phyloP scores from a whole-genome alignment of 345 rosid genomes.

The Hibiscus tridactylites region DNA sequence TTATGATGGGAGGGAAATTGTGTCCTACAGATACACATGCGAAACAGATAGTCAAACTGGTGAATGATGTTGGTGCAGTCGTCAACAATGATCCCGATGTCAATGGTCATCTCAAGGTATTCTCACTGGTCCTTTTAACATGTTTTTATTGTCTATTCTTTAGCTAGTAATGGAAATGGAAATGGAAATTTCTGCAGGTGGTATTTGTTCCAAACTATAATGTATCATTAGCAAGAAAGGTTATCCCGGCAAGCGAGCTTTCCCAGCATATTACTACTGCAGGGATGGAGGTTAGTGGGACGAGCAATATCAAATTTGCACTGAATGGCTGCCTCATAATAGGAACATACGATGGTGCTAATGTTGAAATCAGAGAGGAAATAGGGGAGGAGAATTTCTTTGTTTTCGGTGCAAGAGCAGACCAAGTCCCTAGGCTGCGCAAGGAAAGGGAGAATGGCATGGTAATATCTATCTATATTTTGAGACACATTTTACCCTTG shows the following conservation, averaged over 20 bases:
- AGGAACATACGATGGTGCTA: slow-evolving; percentile 93
- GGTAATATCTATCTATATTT: too few relatives aligned
- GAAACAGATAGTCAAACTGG: slow-evolving; percentile 88
- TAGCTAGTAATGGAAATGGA: too few relatives aligned
- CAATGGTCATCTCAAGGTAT: slow-evolving; percentile 67
- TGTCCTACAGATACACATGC: slow-evolving; percentile 96
- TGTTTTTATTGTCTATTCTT: too few relatives aligned
- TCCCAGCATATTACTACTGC: slow-evolving; percentile 98
- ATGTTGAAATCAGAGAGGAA: slow-evolving; percentile 94
- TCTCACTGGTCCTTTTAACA: too few relatives aligned
- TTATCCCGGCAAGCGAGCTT: slow-evolving; percentile 91
- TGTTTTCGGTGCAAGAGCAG: slow-evolving; percentile 87
- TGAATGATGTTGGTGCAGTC: slow-evolving; percentile 83
- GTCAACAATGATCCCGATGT: slow-evolving; percentile 90
- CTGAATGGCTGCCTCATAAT: slow-evolving; percentile 93
- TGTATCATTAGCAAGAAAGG: slow-evolving; percentile 72
- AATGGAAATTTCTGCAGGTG: slow-evolving; percentile 37
- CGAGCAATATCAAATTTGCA: slow-evolving; percentile 97
- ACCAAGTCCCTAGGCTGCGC: slow-evolving; percentile 71
- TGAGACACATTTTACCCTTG: neutral
- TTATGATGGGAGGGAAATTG: slow-evolving; percentile 97
- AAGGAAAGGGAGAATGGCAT: slow-evolving; percentile 71
- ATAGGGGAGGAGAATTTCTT: slow-evolving; percentile 83
- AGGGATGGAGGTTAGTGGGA: slow-evolving; percentile 99
- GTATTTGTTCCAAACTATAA: slow-evolving; percentile 96